Conservation (phyloP, 345 rosid species). For the Geranium rotundifolium region DNA sequence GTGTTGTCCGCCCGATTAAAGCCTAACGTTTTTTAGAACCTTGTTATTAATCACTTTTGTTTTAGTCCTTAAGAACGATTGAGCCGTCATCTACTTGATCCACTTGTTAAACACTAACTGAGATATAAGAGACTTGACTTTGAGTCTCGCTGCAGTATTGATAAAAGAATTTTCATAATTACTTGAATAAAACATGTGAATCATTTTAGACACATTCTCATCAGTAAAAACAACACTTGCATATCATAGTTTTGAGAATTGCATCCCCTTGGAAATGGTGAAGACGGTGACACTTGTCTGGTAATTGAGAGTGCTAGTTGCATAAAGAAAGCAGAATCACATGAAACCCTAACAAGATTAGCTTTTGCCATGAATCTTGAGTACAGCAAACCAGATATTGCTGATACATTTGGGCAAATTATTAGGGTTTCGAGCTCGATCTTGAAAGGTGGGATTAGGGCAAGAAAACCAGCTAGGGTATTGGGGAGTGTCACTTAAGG, state of each 20-base stretch:
- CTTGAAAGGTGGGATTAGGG: conserved; percentile 21
- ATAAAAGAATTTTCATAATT: too few species aligned
- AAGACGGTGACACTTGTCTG: conserved; percentile 52
- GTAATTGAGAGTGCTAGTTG: conserved; percentile 28
- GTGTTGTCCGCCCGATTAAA: too few species aligned
- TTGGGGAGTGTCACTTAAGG: conserved; percentile 21
- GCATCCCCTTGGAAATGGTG: neutral
- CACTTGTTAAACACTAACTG: too few species aligned
- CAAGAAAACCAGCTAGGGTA: conserved; percentile 10
- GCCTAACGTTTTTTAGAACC: too few species aligned
- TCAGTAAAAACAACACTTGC: too few species aligned
- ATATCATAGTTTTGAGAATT: neutral
- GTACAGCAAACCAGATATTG: conserved; percentile 21
- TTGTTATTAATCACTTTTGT: too few species aligned
- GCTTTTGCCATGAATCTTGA: conserved; percentile 28
- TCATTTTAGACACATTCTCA: too few species aligned
- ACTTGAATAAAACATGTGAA: too few species aligned
- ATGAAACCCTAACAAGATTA: conserved; percentile 19
- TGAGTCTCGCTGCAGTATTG: too few species aligned
- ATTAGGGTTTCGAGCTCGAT: conserved; percentile 8
- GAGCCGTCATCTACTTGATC: too few species aligned
- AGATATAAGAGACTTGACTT: too few species aligned
- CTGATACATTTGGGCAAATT: neutral
- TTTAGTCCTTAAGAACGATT: too few species aligned
- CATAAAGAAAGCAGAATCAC: conserved; percentile 23